Evolutionary conservation across 2,329 filamentous ascomycete species (phyloP).

Genomic region (Neopestalotiopsis clavispora): DNA sequence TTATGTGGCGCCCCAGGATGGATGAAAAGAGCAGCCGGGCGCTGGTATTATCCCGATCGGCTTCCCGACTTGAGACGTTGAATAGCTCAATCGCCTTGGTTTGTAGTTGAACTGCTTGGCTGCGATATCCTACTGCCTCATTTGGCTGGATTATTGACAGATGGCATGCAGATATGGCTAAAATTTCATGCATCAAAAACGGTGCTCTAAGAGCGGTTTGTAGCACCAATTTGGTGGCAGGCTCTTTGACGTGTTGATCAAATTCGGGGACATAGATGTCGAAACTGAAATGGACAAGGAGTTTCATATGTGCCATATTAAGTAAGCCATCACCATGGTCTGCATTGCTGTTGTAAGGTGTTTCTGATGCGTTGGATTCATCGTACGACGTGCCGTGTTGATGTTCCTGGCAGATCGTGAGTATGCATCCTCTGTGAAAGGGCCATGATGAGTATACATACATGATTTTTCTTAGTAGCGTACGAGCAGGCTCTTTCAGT

Average conservation of each 20-base stretch:
- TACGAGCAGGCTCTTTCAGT: too few species aligned
- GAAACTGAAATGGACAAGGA: neutral
- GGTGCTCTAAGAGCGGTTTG: neutral
- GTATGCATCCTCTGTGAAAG: too few species aligned
- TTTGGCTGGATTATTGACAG: neutral
- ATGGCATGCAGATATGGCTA: constrained; percentile 8
- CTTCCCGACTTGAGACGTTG: neutral
- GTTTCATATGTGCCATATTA: constrained; percentile 1
- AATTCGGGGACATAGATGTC: neutral
- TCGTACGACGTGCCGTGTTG: too few species aligned
- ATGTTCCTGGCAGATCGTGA: too few species aligned
- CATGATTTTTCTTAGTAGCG: too few species aligned
- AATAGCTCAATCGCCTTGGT: constrained; percentile 3
- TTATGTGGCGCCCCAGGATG: neutral
- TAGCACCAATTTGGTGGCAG: neutral
- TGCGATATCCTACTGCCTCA: neutral
- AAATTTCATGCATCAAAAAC: neutral
- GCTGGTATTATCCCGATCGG: neutral
- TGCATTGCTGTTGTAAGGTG: neutral
- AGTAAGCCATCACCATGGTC: neutral
- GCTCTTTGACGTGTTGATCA: neutral
- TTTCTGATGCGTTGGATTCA: too few species aligned
- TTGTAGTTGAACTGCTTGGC: neutral
- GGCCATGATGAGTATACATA: too few species aligned
- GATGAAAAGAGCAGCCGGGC: constrained; percentile 5